phyloP scores from a whole-genome alignment of 163 green algal species.

The Scenedesmus sp. region DNA sequence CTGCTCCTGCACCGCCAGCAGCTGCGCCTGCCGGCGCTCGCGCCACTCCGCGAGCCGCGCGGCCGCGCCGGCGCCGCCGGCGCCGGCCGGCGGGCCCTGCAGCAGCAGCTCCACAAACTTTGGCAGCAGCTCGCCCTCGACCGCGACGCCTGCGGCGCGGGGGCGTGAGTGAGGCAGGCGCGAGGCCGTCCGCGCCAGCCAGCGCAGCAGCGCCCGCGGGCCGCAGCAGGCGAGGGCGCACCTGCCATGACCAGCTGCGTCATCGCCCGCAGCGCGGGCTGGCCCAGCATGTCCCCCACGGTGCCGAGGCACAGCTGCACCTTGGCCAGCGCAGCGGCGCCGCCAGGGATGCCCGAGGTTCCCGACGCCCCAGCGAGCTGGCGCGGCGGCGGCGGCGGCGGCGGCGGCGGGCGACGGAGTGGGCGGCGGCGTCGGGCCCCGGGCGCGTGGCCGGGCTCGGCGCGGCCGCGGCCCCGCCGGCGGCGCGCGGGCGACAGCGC shows the following conservation, averaged over 20 bases:
- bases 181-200: too few species aligned
- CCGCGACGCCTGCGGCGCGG: constrained; percentile 40
- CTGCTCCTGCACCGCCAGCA: constrained; percentile 47
- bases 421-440: too few species aligned
- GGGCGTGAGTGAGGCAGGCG: too few species aligned
- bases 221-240: too few species aligned
- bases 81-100: constrained; percentile 28
- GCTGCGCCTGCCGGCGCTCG: constrained; percentile 44
- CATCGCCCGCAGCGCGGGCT: constrained; percentile 38
- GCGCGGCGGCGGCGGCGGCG: not conserved
- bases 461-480: too few species aligned
- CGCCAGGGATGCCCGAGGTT: not conserved
- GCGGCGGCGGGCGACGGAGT: too few species aligned
- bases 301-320: constrained; percentile 24
- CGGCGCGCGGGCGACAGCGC: too few species aligned
- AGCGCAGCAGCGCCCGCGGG: too few species aligned
- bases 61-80: not conserved
- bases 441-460: too few species aligned
- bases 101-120: constrained; percentile 49
- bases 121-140: constrained; percentile 49
- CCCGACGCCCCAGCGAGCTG: not conserved
- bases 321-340: constrained; percentile 13
- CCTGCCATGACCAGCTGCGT: constrained; percentile 37
- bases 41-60: constrained; percentile 47
- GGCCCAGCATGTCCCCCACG: constrained; percentile 10